Base-by-base conservation (phyloP, 2,329 filamentous ascomycete species). In the Colletotrichum sp. region DNA sequence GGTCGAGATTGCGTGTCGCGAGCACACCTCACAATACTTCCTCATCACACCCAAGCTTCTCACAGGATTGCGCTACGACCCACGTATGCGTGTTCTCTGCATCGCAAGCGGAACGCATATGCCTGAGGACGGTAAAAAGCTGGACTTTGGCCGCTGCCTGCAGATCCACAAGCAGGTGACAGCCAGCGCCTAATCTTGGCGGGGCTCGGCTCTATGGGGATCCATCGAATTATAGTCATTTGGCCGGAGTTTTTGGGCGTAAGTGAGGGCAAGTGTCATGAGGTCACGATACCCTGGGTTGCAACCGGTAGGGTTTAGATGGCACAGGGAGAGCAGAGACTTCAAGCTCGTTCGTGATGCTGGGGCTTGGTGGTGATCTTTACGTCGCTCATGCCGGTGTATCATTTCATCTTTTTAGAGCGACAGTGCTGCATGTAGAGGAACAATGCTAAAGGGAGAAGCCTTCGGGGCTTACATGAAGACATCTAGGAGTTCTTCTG, bases 21-120 rank as follows among this genome's bases (percentile, higher is more conserved):
- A 95, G 83, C 91, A 93, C 82, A 92, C 91, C n/a, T 90, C 88
- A 77, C 92, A 94, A 85, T 99, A 99, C 85, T 99, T 99, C 86
- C 91, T 99, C 76, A 98, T 99, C 85, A 99, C 97, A 57, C 97
- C 97, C 6, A 99, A 99, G 86, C 88, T 99, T 74, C 91, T 99
- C 73, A 94, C 92, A 7, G 94, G 93, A 13, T 86, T 99, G 73
- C 91, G 92, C 77, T 99, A 98, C 82, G 94, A 98, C 81, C 89
- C 90, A 69, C 94, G 95, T 77, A 99, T 99, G 96, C 95, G 93
- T 79, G 92, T 98, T 38, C 90, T 98, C 78, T 97, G 95, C 82
- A 98, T 99, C 81, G 95, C 95, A 74, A 97, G 94, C 81, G 97
- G 97, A 62, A 95, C 98, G 79, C 85, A 91, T 76, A 91, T 93